phyloP scores from a whole-genome alignment of 1,284 basidiomycete species.

The Ceratorhiza oryzae-sativae region DNA sequence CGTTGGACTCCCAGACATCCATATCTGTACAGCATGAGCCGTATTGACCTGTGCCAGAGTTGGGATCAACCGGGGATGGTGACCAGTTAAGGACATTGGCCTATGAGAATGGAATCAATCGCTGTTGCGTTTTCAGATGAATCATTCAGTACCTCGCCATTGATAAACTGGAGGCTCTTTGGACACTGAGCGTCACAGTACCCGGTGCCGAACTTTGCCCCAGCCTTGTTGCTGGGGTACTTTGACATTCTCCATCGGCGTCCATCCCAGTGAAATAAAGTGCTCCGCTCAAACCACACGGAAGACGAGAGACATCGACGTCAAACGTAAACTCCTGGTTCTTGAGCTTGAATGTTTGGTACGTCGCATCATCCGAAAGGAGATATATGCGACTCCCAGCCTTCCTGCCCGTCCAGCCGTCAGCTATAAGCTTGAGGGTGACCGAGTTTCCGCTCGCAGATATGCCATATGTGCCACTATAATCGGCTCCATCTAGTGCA shows the following conservation, averaged over 20 bases:
- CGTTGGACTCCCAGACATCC: conserved; percentile 57
- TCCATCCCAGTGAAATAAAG: conserved; percentile 52
- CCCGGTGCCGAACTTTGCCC: conserved; percentile 49
- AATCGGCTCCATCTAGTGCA: conserved; percentile 65
- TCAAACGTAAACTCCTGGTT: conserved; percentile 66
- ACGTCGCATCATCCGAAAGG: conserved; percentile 53
- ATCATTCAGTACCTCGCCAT: conserved; percentile 54
- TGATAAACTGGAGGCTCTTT: conserved; percentile 63
- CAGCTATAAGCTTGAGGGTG: conserved; percentile 83
- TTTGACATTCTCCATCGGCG: conserved; percentile 44
- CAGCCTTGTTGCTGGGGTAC: conserved; percentile 46
- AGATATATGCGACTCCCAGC: conserved; percentile 68
- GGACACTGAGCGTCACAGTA: conserved; percentile 53
- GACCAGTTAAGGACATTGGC: conserved; percentile 47
- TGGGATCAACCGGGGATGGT: conserved; percentile 40
- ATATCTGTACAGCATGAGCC: conserved; percentile 56
- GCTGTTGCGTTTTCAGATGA: not conserved
- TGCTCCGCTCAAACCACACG: conserved; percentile 60
- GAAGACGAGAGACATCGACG: conserved; percentile 62
- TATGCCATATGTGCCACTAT: conserved; percentile 58
- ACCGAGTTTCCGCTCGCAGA: conserved; percentile 57
- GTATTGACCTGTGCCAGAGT: conserved; percentile 55
- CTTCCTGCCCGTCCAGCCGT: conserved; percentile 69
- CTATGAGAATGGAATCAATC: conserved; percentile 52
- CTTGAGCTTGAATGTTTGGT: conserved; percentile 61